phyloP scores from a whole-genome alignment of 2,329 filamentous ascomycete genomes.

The Aspergillus intermedius region DNA sequence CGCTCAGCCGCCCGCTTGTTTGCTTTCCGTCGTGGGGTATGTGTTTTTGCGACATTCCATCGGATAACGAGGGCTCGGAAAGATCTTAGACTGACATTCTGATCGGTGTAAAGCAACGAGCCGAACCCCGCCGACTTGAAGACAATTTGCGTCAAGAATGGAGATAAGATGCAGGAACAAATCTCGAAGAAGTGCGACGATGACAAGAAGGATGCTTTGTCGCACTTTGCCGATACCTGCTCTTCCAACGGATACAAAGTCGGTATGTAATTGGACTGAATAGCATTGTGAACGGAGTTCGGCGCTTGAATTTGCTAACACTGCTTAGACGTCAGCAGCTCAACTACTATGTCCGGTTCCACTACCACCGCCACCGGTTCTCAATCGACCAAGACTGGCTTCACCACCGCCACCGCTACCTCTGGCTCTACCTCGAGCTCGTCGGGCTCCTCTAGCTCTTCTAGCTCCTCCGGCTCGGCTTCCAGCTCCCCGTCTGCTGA shows the following conservation, averaged over 20 bases:
- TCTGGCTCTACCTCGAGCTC: constrained; percentile 8
- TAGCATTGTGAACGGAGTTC: background rate
- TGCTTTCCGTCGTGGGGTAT: constrained; percentile 47
- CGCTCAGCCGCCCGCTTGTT: constrained; percentile 43
- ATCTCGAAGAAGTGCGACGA: constrained; percentile 33
- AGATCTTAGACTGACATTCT: constrained; percentile 14
- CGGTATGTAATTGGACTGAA: constrained; percentile 21
- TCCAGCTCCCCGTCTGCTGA: constrained; percentile 6
- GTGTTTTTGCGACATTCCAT: constrained; percentile 9
- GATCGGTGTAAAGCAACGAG: constrained; percentile 21
- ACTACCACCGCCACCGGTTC: constrained; percentile 23
- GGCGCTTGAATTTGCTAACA: background rate
- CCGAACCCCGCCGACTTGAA: constrained; percentile 33
- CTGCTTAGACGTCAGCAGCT: constrained; percentile 9
- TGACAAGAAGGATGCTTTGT: constrained; percentile 28
- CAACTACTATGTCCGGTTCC: constrained; percentile 14
- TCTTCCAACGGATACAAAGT: constrained; percentile 33
- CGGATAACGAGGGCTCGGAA: background rate
- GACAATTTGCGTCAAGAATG: constrained; percentile 32
- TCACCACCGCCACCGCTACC: constrained; percentile 13
- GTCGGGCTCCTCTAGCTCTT: background rate
- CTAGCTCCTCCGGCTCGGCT: constrained; percentile 5
- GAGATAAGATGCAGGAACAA: constrained; percentile 28
- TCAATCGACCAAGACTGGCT: constrained; percentile 15
- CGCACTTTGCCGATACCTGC: constrained; percentile 35